Evolutionary conservation across 148 eudicot species (phyloP).

Genomic region (Fagopyrum homotropicum): DNA sequence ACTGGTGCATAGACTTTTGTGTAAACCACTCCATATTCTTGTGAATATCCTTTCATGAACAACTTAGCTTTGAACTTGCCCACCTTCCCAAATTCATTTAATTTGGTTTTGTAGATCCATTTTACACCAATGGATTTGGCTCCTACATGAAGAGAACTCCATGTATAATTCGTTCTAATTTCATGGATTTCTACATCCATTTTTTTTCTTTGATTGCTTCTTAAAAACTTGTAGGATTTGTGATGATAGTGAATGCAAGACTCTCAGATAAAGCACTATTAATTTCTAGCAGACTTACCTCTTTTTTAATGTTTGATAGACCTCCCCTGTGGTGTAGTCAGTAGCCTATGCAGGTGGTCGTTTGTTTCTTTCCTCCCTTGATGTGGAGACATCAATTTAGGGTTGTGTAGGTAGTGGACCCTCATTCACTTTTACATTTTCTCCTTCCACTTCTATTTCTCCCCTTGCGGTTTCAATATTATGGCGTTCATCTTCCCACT

Average conservation of each 20-base stretch:
- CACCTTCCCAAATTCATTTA: no score
- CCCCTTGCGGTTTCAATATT: neutral
- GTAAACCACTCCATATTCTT: neutral
- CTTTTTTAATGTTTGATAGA: neutral
- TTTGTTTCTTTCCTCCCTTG: neutral
- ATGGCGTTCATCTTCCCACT: neutral
- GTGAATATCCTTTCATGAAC: no score
- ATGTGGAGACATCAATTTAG: neutral
- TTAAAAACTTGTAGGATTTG: neutral
- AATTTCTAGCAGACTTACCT: neutral
- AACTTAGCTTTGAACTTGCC: no score
- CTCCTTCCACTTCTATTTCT: neutral
- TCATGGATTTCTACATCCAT: neutral
- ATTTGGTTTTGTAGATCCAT: neutral
- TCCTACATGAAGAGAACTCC: neutral
- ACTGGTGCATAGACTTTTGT: neutral
- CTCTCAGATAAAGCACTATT: neutral
- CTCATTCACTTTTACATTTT: neutral
- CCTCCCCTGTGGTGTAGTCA: neutral
- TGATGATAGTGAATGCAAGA: neutral
- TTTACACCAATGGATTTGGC: slow-evolving; percentile 1
- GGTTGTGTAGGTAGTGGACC: neutral
- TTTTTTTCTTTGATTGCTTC: neutral
- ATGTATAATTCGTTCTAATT: neutral
- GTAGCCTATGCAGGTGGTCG: neutral